Evolutionary conservation across 2,329 filamentous ascomycete genomes (phyloP), one percentile per base, ranked within the genome.

Genomic region (Penicillium sp.): DNA sequence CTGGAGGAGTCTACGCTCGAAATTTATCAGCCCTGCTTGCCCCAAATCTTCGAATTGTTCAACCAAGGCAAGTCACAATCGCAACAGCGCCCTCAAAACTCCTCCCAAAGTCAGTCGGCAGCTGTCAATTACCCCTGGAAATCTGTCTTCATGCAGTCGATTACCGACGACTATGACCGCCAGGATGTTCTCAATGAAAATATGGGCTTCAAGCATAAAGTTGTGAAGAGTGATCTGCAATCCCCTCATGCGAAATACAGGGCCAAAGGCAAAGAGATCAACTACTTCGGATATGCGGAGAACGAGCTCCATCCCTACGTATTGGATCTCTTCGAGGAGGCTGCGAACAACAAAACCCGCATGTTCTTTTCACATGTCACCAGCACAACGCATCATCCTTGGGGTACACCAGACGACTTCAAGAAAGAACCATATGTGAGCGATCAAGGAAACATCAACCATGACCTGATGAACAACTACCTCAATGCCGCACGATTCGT

Each of bases 201-300:
- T 13, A 79, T 70, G 53, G 74, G 70, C 26, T 77, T 70, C 46
- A 57, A 63, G 4, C 55, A 63, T 19, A 63, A 58, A 16, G 63
- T 71, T 10, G 67, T 62, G 19, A 68, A 63, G 52, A 65, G 64
- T 11, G 66, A 58, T 7, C 43, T 76, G 2, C 55, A 61, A 16
- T 56, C 68, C 14, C 54, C 61, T 3, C 47, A 54, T 0, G 67
- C 71, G 2, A 70, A 71, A 50, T 77, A 63, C 35, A 59, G 43
- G 8, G 69, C 70, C 6, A 63, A 68, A 40, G 66, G 70, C n/a
- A 43, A 63, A 14, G 69, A 72, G 41, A 61, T 71, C 50, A 78
- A 78, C 55, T 79, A 78, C 53, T 79, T 79, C 52, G 76, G 66
- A 19, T 72, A 64, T 51, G 66, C 75, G 4, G 77, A 79, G 56